These are phyloP conservation scores for Epichloe scottii DNA, from an alignment of 2,329 filamentous ascomycete species.

Conservation along the genomic window DNA sequence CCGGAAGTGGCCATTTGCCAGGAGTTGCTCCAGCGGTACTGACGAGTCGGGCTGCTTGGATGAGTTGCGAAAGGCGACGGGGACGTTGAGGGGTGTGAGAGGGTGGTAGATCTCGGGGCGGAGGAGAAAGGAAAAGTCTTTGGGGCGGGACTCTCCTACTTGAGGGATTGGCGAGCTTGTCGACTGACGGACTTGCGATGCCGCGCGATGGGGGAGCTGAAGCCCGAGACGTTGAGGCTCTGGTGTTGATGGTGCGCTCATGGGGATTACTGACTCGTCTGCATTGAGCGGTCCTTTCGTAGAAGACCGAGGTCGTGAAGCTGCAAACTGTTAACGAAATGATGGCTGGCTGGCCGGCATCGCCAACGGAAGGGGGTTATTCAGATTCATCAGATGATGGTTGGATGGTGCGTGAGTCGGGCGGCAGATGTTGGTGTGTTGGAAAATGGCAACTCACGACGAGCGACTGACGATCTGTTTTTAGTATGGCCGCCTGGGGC, in stretches of 20 bases:
- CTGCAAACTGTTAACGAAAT: neutral
- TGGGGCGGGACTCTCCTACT: slow-evolving; percentile 24
- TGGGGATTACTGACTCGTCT: slow-evolving; percentile 6
- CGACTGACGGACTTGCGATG: slow-evolving; percentile 7
- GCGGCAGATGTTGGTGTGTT: too few species aligned
- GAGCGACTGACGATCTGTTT: slow-evolving; percentile 7
- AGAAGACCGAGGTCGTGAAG: slow-evolving; percentile 8
- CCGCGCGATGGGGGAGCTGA: slow-evolving; percentile 12
- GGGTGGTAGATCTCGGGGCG: slow-evolving; percentile 74
- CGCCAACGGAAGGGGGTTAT: neutral
- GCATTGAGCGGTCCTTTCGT: slow-evolving; percentile 8
- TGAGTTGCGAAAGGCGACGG: slow-evolving; percentile 56
- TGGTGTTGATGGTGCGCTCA: slow-evolving; percentile 5
- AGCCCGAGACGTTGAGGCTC: slow-evolving; percentile 3
- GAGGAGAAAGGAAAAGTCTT: slow-evolving; percentile 72
- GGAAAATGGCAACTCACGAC: slow-evolving; percentile 3
- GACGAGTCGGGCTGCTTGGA: slow-evolving; percentile 48
- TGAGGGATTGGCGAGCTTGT: slow-evolving; percentile 16
- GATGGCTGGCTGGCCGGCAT: neutral
- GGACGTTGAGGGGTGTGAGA: slow-evolving; percentile 50
- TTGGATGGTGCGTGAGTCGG: too few species aligned
- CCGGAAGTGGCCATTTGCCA: slow-evolving; percentile 66
- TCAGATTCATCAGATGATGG: neutral
- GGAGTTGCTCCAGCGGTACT: slow-evolving; percentile 54
- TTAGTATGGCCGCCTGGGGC: slow-evolving; percentile 1